Percentiles rank a stretch among this genome's conserved stretches.
These are phyloP conservation scores for Aspergillus sp. DNA, from an alignment of 2,329 filamentous ascomycete species.

Conservation along the genomic window DNA sequence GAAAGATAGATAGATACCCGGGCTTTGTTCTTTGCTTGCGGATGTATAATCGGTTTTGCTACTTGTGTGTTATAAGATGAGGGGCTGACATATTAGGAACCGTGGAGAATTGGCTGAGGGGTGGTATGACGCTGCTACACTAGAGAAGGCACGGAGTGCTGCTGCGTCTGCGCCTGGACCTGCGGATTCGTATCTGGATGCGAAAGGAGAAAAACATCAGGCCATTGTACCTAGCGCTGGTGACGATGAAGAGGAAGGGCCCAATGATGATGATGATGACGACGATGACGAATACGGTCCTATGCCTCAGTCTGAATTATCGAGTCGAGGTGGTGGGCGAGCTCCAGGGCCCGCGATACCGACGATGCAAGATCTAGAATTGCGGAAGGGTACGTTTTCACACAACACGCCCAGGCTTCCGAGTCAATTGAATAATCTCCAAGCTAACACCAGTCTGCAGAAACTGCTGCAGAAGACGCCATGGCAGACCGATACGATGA, in stretches of 20 bases:
- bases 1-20: background rate
- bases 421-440: background rate
- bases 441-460: constrained; percentile 8
- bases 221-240: constrained; percentile 2
- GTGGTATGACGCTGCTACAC: constrained; percentile 85
- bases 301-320: constrained; percentile 36
- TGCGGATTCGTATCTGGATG: constrained; percentile 1
- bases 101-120: constrained; percentile 79
- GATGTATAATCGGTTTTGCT: background rate
- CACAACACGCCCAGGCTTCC: background rate
- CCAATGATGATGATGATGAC: constrained; percentile 42
- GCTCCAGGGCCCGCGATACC: constrained; percentile 64
- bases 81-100: constrained; percentile 65
- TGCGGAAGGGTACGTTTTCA: constrained; percentile 44
- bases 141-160: constrained; percentile 51
- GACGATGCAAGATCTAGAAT: constrained; percentile 69
- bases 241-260: constrained; percentile 27
- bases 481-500: constrained; percentile 29
- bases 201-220: background rate
- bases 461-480: constrained; percentile 32
- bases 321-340: constrained; percentile 1
- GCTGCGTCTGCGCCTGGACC: background rate
- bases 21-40: background rate
- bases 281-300: constrained; percentile 63
- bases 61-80: background rate